Evolutionary conservation across 2,329 filamentous ascomycete genomes (phyloP).

Genomic region (Botryotinia convoluta): DNA sequence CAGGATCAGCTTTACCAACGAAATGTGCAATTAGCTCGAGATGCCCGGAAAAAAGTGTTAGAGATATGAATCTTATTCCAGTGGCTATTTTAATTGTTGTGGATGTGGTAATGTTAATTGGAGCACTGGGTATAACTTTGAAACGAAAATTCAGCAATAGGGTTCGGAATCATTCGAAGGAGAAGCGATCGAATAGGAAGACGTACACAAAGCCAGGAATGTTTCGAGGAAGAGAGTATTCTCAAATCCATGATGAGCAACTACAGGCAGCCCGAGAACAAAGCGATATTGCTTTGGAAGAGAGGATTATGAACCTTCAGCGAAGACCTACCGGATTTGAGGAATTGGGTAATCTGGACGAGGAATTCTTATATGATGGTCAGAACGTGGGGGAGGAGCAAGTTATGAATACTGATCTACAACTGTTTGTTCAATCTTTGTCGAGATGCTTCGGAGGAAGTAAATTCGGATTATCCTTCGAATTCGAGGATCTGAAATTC

Average conservation of each 20-base stretch:
- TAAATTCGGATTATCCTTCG: constrained; percentile 53
- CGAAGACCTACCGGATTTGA: constrained; percentile 28
- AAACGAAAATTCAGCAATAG: constrained; percentile 11
- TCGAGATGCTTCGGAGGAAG: constrained; percentile 50
- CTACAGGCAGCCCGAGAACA: constrained; percentile 2
- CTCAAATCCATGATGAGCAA: constrained; percentile 31
- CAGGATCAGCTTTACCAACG: constrained; percentile 47
- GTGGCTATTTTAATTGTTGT: constrained; percentile 37
- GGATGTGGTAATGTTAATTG: constrained; percentile 44
- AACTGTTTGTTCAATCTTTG: constrained; percentile 53
- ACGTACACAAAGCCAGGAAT: constrained; percentile 25
- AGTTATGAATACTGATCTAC: constrained; percentile 43
- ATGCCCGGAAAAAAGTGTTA: constrained; percentile 46
- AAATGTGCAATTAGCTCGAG: constrained; percentile 47
- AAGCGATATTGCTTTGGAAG: constrained; percentile 25
- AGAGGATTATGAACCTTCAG: constrained; percentile 20
- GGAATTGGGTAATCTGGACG: constrained; percentile 17
- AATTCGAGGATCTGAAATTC: constrained; percentile 50
- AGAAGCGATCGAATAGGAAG: constrained; percentile 30
- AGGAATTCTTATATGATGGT: constrained; percentile 24
- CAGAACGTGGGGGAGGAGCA: constrained; percentile 25
- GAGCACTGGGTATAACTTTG: constrained; percentile 29
- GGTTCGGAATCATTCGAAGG: constrained; percentile 1
- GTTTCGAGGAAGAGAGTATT: constrained; percentile 36
- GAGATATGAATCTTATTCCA: constrained; percentile 37